Conservation (phyloP, 2,329 filamentous ascomycete genomes). For the Alternaria ethzedia region DNA sequence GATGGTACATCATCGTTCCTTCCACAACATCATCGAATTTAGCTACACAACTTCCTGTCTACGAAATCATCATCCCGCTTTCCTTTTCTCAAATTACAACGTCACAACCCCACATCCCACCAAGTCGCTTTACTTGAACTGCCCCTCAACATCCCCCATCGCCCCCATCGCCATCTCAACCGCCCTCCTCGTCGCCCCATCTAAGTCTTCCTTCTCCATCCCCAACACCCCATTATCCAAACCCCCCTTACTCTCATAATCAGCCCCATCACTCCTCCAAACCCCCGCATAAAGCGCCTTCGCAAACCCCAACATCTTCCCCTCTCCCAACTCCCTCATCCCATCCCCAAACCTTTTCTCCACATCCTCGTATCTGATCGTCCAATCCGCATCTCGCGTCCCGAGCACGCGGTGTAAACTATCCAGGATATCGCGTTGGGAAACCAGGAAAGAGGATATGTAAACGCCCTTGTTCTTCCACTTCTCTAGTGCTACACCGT, state of each 20-base stretch:
- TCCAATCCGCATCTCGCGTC: constrained; percentile 67
- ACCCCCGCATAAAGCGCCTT: constrained; percentile 53
- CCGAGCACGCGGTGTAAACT: constrained; percentile 65
- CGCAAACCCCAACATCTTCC: constrained; percentile 49
- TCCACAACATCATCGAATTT: background rate
- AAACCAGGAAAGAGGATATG: constrained; percentile 42
- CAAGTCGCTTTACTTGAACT: background rate
- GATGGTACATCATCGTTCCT: background rate
- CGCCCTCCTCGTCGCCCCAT: constrained; percentile 58
- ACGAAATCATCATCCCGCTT: background rate
- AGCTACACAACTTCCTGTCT: background rate
- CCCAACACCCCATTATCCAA: constrained; percentile 63
- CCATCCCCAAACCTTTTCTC: constrained; percentile 57
- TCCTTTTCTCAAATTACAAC: background rate
- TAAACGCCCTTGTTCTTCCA: constrained; percentile 16
- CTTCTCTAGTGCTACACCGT: constrained; percentile 5
- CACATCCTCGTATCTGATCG: constrained; percentile 56
- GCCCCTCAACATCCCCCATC: background rate
- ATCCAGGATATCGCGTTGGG: constrained; percentile 69
- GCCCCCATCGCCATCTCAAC: constrained; percentile 9
- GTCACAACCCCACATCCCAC: background rate
- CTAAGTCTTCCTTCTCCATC: constrained; percentile 64
- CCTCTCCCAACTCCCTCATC: constrained; percentile 47
- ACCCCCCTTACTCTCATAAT: constrained; percentile 39
- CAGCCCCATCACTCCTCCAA: constrained; percentile 17